Evolutionary conservation across 1,139 yeast genomes (phyloP), one percentile per base, ranked within the genome.

Genomic region (Blastobotrys serpentis): DNA sequence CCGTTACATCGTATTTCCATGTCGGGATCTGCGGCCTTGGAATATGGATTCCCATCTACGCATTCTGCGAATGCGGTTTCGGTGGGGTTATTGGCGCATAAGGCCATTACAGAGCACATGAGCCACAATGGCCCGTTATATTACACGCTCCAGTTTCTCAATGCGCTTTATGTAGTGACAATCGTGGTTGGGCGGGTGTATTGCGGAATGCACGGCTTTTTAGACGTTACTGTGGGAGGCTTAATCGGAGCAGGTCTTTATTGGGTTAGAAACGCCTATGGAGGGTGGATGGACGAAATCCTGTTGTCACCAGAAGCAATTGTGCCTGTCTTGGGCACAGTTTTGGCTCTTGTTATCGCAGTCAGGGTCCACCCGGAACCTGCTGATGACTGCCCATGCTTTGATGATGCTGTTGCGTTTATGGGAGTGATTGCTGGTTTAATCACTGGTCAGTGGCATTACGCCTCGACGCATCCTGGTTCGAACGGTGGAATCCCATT

Each of bases 181-280:
- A 72, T 92, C 54, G 78, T 86, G 1, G 67, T 80, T 54, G 98
- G 98, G 23, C 73, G 98, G 49, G 65, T 92, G 5, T 92, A 92
- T 68, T 90, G 97, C 66, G 98, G 98, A 3, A 92, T 92, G 98
- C 98, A 92, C 67, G 98, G 98, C 1, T 79, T 86, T 53, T 69
- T 86, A 26, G 98, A 92, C 64, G 73, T 92, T 3, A 47, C 72
- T 1, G 68, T 79, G 8, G 98, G 98, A 2, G 69, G 81, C 0
- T 0, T 76, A 0, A 72, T 88, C 22, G 98, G 98, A 0, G 48
- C 70, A 0, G 41, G 65, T 8, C 56, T 68, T 7, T 69, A 67
- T 61, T 54, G 52, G 51, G 33, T 61, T 17, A 54, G 68, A 4
- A 51, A 47, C 29, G 26, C 53, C 19, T 57, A 44, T 37, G 59